Percentiles rank a stretch among this genome's conserved stretches.
Conservation (phyloP, 164 flowering plant species). For the Tinospora cordifolia region DNA sequence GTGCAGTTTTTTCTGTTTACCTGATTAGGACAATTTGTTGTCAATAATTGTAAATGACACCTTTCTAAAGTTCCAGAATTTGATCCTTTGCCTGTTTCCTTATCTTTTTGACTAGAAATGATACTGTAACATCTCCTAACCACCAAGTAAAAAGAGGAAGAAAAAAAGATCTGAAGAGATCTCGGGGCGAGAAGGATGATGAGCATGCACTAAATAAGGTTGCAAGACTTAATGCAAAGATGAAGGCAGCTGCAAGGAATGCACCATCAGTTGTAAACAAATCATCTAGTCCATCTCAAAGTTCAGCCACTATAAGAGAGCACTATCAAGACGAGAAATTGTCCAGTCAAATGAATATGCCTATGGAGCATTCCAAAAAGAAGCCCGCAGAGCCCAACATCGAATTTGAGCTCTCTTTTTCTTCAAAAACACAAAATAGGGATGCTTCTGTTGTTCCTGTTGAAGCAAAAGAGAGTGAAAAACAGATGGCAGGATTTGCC, state of each 20-base stretch:
- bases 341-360: constrained; percentile 26
- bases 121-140: constrained; percentile 39
- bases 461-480: constrained; percentile 41
- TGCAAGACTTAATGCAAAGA: constrained; percentile 35
- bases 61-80: not conserved
- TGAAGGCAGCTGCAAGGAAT: constrained; percentile 39
- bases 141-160: constrained; percentile 79
- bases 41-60: not conserved
- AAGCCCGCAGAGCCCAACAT: constrained; percentile 38
- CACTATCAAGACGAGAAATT: constrained; percentile 33
- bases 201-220: constrained; percentile 40
- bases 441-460: constrained; percentile 24
- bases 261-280: constrained; percentile 30
- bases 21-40: not conserved
- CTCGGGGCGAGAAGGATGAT: constrained; percentile 31
- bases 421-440: constrained; percentile 23
- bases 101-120: constrained; percentile 32
- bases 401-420: constrained; percentile 25
- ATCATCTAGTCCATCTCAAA: constrained; percentile 27
- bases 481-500: constrained; percentile 28
- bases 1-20: not conserved
- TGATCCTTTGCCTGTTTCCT: not conserved
- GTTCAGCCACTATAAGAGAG: constrained; percentile 23
- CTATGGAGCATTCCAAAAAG: constrained; percentile 34
- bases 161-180: constrained; percentile 45